Base-by-base conservation (phyloP, 106 monocot genomes). In the Alisma plantagoaquatica region DNA sequence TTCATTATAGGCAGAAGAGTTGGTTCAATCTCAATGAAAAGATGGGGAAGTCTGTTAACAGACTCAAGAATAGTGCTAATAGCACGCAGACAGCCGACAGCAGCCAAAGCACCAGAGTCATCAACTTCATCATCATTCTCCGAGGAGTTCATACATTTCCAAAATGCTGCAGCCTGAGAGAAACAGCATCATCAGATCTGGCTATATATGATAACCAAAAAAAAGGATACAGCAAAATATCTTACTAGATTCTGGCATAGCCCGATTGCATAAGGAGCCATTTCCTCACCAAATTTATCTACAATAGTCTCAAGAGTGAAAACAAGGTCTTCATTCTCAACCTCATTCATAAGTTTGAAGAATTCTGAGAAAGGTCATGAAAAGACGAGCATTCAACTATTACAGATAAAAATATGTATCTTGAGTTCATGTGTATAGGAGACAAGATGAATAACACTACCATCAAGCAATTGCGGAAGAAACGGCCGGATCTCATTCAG, bases 221-320 rank as follows among this genome's bases (percentile, higher is more conserved):
- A 7, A 38, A 7, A 12, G 38, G 2, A 12, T 57, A 33, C 41
- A 41, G 25, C 8, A 8, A 23, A 43, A 66, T 17, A 48, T 10
- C 21, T 38, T 76, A 98, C 96, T 81, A 98, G 60, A 68, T 84
- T 98, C 45, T 98, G 89, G 54, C 96, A 98, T 65, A 98, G 67
- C 2, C 96, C 96, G 66, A 89, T 29, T 60, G 96, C 96, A 79
- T 89, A 98, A 21, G 96, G 89, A 27, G 96, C 83, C 89, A 98
- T 98, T 71, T 98, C 96, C 66, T 98, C 96, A 68, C 96, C 96
- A 78, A 98, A 98, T 60, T 89, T 98, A 60, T 89, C 96, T 33
- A 98, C 96, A 49, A 98, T 82, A 2, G 96, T 89, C 65, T 98
- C 96, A 44, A 98, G 84, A 51, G 89, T 98, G 56, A 89, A 89